A percentile compares a stretch with the other conserved stretches of the same genome.
Evolutionary conservation across 495 filamentous ascomycete species (phyloP).

Genomic region (Tirmania nivea): DNA sequence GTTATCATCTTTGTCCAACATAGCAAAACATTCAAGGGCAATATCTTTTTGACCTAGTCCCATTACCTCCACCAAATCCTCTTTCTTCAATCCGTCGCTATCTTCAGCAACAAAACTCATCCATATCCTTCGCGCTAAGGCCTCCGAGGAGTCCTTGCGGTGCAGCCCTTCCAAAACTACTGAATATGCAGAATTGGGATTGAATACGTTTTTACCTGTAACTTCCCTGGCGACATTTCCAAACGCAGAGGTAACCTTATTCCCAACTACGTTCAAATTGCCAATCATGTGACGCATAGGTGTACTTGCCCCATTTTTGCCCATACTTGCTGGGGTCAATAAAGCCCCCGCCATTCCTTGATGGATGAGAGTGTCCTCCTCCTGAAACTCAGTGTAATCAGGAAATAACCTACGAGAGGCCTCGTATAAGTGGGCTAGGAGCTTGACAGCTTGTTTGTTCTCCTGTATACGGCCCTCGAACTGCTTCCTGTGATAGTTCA

Average conservation of each 20-base stretch:
- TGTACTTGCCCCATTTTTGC: conserved; percentile 32
- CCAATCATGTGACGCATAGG: conserved; percentile 56
- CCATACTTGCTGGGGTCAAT: conserved; percentile 13
- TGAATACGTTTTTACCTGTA: conserved; percentile 84
- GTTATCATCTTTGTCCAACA: conserved; percentile 70
- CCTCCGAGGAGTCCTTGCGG: conserved; percentile 59
- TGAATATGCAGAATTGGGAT: conserved; percentile 69
- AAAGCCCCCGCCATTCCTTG: conserved; percentile 40
- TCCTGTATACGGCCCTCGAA: conserved; percentile 72
- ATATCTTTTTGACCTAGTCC: conserved; percentile 46
- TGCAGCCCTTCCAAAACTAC: conserved; percentile 76
- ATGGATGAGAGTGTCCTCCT: conserved; percentile 79
- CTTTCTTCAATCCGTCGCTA: conserved; percentile 49
- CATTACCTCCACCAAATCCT: conserved; percentile 75
- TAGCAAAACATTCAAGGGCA: conserved; percentile 60
- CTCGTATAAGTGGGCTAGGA: conserved; percentile 70
- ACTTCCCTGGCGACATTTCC: conserved; percentile 90
- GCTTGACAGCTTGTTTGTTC: conserved; percentile 61
- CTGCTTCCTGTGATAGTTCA: conserved; percentile 85
- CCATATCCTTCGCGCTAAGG: conserved; percentile 79
- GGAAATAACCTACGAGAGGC: conserved; percentile 74
- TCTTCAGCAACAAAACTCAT: conserved; percentile 95
- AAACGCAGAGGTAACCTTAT: conserved; percentile 76
- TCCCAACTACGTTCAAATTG: conserved; percentile 60
- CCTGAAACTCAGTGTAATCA: conserved; percentile 65